Conservation (phyloP, 371 early-diverging fungal genomes). For the Umbelopsis sp. region DNA sequence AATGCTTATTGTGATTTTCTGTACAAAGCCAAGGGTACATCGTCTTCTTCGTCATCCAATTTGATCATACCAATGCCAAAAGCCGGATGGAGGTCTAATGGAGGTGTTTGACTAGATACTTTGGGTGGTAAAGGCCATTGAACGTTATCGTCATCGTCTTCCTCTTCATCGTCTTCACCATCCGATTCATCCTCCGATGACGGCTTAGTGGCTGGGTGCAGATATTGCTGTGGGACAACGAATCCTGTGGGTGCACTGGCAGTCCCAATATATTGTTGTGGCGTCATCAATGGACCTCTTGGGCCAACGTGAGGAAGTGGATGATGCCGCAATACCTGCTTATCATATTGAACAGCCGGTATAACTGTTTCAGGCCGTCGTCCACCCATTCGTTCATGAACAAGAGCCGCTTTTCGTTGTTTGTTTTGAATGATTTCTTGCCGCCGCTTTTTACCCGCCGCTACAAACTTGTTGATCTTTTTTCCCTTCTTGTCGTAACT, state of each 20-base stretch:
- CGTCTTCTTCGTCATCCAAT: conserved; percentile 14
- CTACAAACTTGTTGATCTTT: conserved; percentile 6
- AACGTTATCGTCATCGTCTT: conserved; percentile 1
- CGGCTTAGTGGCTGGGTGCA: conserved; percentile 1
- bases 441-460: conserved; percentile 10
- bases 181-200: not conserved
- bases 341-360: conserved; percentile 7
- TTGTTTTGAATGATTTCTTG: conserved; percentile 16
- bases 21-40: conserved; percentile 15
- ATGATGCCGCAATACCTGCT: not conserved
- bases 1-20: conserved; percentile 15
- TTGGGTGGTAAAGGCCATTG: conserved; percentile 12
- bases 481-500: conserved; percentile 1
- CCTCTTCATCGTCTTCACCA: conserved; percentile 1
- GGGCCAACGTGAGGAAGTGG: conserved; percentile 7
- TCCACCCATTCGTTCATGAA: conserved; percentile 4
- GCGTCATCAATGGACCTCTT: conserved; percentile 4
- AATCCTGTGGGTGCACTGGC: conserved; percentile 15
- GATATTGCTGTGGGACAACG: conserved; percentile 16
- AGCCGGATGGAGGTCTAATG: not conserved
- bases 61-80: conserved; percentile 9
- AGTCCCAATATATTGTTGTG: not conserved
- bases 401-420: not conserved
- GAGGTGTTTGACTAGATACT: not conserved
- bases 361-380: conserved; percentile 2